Evolutionary conservation across 306 rosid species (phyloP), one percentile per base, ranked within the genome.

Genomic region (Quillaja saponaria): DNA sequence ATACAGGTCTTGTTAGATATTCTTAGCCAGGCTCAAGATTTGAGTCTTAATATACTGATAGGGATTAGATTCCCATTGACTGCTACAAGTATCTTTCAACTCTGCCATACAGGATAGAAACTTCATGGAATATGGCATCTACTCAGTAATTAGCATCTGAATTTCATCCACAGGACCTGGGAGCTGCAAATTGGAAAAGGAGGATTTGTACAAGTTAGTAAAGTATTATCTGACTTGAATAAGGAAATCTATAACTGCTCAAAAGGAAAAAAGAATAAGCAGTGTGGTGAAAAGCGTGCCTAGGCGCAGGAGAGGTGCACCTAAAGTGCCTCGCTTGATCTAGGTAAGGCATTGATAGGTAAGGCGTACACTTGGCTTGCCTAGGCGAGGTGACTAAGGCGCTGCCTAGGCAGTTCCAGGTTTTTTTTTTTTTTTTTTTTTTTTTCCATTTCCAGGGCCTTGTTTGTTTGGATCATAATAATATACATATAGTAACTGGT

Each of bases 131-230:
- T 64, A 47, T 48, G 0, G 46, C 58, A 49, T 51, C 82, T 91
- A 91, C 81, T 91, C 97, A 0, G 97, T 91, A 17, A 91, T 72
- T 19, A 87, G 95, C 96, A 91, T 85, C 60, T 82, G 82, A 39
- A 85, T 39, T 60, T 91, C 96, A 51, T 70, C 74, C 61, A 74
- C 61, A 0, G 85, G 86, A 12, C 70, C 57, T 34, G 96, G 95
- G 46, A 91, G 86, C 97, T 91, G 96, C 82, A 82, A 80, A 66
- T 52, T 49, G 50, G 70, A 71, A 72, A 51, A 73, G 48, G 10
- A 33, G 45, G 53, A 63, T 31, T 45, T 61, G 56, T 58, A 42
- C 50, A 53, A 8, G 55, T 78, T 55, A 73, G 74, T 11, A 58
- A 58, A 44, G 31, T 34, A 41, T 55, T 28, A 55, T 41, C 63